These are phyloP conservation scores for Trichosporon faecale DNA, from an alignment of 1,284 basidiomycete genomes.

Conservation along the genomic window DNA sequence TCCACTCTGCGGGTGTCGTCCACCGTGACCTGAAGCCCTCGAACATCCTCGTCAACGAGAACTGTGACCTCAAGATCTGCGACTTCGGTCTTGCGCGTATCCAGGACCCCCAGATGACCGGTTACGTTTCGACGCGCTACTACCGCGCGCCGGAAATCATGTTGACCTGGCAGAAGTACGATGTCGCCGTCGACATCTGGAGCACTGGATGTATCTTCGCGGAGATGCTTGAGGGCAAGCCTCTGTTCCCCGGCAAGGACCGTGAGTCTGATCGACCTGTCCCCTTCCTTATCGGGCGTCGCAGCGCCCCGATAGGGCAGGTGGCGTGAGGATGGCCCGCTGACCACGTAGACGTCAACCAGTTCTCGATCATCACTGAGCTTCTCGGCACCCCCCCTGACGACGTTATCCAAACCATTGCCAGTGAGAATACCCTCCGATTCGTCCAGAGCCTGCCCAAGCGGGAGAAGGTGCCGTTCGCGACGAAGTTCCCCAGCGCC, in stretches of 20 bases:
- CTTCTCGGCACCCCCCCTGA: slow-evolving; percentile 95
- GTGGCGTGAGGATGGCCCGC: background rate
- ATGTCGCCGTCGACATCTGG: slow-evolving; percentile 99
- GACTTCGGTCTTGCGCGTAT: slow-evolving; percentile 95
- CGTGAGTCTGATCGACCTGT: slow-evolving; percentile 50
- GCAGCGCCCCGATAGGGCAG: background rate
- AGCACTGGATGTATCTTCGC: slow-evolving; percentile 99
- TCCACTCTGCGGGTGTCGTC: slow-evolving; percentile 98
- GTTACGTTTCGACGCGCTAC: slow-evolving; percentile 97
- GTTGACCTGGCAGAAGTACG: slow-evolving; percentile 99
- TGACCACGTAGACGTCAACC: slow-evolving; percentile 80
- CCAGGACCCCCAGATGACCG: slow-evolving; percentile 96
- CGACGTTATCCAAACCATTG: slow-evolving; percentile 99
- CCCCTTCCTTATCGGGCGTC: background rate
- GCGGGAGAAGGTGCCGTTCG: slow-evolving; percentile 90
- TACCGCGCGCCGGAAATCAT: slow-evolving; percentile 99
- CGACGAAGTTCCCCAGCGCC: slow-evolving; percentile 83
- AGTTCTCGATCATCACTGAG: slow-evolving; percentile 99
- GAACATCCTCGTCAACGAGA: slow-evolving; percentile 99
- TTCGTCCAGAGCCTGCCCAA: slow-evolving; percentile 98
- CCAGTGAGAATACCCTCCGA: slow-evolving; percentile 96
- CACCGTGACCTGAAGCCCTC: slow-evolving; percentile 99
- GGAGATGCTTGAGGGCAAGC: slow-evolving; percentile 99
- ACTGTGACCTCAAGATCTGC: slow-evolving; percentile 99
- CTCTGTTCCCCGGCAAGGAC: slow-evolving; percentile 98